Evolutionary conservation across 1,284 basidiomycete species (phyloP), one percentile per base, ranked within the genome.

Genomic region (Puccinia polysora): DNA sequence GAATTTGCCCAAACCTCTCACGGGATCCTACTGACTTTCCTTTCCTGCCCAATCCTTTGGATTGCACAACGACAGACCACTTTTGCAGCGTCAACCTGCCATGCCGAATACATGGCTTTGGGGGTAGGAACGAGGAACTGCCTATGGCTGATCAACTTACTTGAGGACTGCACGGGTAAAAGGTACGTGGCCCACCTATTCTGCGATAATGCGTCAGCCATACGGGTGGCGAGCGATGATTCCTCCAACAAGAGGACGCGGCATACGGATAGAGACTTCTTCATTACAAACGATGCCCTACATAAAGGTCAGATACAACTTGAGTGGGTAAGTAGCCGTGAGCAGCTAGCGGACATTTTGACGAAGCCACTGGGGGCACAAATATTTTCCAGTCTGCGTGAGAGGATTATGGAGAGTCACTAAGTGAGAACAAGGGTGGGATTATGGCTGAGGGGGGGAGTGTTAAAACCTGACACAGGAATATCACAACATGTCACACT

Each of bases 31-130:
- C 15, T 50, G 12, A 34, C 49, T 3, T 65, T 65, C 25, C 32
- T 65, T 10, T 12, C 14, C 4, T 65, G 45, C 47, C 50, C 64
- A 2, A 23, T 65, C 1, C 6, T 50, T 12, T 65, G 49, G 63
- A 50, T 15, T 10, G 30, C 63, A 4, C 14, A 40, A 6, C 45
- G 63, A 2, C 32, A 30, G 8, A 34, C 49, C 20, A 43, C 30
- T 4, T 18, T 55, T 15, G 64, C 64, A 8, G 20, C 64, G 1
- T 65, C 64, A 4, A 65, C 49, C 0, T 65, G 64, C 25, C 64
- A 65, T 38, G 64, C 64, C 12, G 64, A 65, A 34, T 65, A 53
- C 20, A 65, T 65, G 49, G 63, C 63, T 4, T 36, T 65, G 12
- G 63, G 45, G 8, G 18, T 32, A 7, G 47, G 28, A 30, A 49